These are phyloP conservation scores for Dipodascopsis uninucleata DNA, from an alignment of 805 yeast species.

Conservation along the genomic window DNA sequence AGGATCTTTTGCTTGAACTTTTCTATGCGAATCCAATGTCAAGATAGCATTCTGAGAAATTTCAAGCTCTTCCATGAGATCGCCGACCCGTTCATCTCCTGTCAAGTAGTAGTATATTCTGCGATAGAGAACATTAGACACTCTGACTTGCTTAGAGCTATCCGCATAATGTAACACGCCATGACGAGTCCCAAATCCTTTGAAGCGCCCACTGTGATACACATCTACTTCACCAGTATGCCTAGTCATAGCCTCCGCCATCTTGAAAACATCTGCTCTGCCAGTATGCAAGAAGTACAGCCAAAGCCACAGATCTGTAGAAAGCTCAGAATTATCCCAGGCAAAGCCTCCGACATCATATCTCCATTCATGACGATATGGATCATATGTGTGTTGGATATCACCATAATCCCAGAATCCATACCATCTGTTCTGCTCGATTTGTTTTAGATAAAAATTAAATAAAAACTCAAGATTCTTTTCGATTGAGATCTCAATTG, in stretches of 20 bases:
- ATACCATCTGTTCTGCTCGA: no score
- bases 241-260: neutral
- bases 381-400: no score
- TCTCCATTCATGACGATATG: neutral
- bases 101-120: neutral
- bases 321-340: constrained; percentile 1
- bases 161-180: neutral
- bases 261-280: neutral
- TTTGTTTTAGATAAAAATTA: no score
- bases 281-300: neutral
- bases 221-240: constrained; percentile 1
- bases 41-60: neutral
- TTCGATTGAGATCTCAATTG: neutral
- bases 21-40: neutral
- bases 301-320: neutral
- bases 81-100: neutral
- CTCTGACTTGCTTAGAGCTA: neutral
- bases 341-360: neutral
- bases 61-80: neutral
- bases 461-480: neutral
- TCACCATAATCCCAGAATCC: no score
- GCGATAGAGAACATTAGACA: neutral
- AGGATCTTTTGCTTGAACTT: neutral
- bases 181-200: constrained; percentile 1
- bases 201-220: neutral